Percentiles rank a stretch among this genome's conserved stretches.
Conservation (phyloP, 805 yeast species). For the Wilhelminamyces savonicus region DNA sequence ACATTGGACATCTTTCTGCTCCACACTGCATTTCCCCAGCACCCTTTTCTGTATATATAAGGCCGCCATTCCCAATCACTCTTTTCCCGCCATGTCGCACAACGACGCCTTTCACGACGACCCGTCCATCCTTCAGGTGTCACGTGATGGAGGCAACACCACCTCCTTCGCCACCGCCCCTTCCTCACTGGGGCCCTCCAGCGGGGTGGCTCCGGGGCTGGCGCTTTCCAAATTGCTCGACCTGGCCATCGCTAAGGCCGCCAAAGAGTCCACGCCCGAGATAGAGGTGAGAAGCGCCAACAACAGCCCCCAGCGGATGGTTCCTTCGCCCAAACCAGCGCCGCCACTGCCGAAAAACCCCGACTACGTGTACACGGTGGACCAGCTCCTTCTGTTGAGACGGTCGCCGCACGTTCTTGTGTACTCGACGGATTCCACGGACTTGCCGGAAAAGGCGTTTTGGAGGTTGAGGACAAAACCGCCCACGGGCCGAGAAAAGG, state of each 20-base stretch:
- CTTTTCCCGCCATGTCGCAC: not conserved
- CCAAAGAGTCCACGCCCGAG: conserved; percentile 37
- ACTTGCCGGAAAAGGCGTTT: conserved; percentile 43
- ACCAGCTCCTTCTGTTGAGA: conserved; percentile 23
- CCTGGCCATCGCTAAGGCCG: conserved; percentile 43
- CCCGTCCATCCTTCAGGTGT: not conserved
- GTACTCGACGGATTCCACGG: conserved; percentile 19
- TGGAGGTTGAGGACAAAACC: conserved; percentile 35
- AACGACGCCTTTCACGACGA: not conserved
- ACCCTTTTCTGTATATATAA: too few relatives aligned
- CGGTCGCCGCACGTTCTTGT: conserved; percentile 29
- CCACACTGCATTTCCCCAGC: too few relatives aligned
- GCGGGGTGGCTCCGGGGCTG: conserved; percentile 22
- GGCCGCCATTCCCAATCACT: too few relatives aligned
- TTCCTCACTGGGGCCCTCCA: not conserved
- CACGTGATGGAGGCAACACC: too few relatives aligned
- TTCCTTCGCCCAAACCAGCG: too few relatives aligned
- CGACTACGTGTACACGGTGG: conserved; percentile 19
- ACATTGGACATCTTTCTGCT: too few relatives aligned
- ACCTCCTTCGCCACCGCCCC: not conserved
- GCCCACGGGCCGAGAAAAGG: not conserved
- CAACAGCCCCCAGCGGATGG: too few relatives aligned
- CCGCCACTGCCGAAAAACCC: conserved; percentile 3
- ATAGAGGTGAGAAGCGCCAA: too few relatives aligned
- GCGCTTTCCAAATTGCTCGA: conserved; percentile 38